Base-by-base conservation (phyloP, 192 early-diverging fungal species). In the Pilobolus umbonatus region DNA sequence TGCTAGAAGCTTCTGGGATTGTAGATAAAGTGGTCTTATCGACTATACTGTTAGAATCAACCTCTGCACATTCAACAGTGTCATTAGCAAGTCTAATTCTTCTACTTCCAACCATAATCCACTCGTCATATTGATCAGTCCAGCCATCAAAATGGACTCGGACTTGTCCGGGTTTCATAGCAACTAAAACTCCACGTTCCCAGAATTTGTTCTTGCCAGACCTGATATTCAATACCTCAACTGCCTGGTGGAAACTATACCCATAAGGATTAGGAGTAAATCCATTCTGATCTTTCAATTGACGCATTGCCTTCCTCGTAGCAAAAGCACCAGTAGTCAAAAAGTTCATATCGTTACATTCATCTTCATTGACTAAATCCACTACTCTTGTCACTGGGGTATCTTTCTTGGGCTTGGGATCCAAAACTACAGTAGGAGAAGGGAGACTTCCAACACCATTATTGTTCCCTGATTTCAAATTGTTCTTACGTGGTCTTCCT, bases 91-190 rank as follows among this genome's bases (percentile, higher is more conserved):
- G 17, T 14, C 61, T 67, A 32, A 82, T 53, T 29, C 77, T 48
- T 35, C 65, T 45, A 57, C 80, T 82, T 17, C 72, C 77, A 3
- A 74, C 70, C 5, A 72, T 63, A 17, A 82, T 52, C 80, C 80
- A 82, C 60, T 82, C 80, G 42, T 82, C 80, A 60, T 67, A 79
- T n/a, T 65, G 48, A 6, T 71, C 58, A 22, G 59, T 65, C 77
- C 80, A 79, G 2, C 71, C 77, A 64, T 82, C 80, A 48, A 72
- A 79, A 25, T 71, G 77, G n/a, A 82, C 65, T 26, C 61, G 56
- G 21, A 82, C 73, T 49, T 67, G 69, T 0, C 73, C 71, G 8
- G 67, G 56, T n/a, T 69, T 39, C 62, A 77, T 56, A 1, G 60
- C 71, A 2, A 77, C 57, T 65, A 77, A 61, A 1, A 50, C 46